Evolutionary conservation across 2,329 filamentous ascomycete species (phyloP).

Genomic region (Aspergillus udagawae): DNA sequence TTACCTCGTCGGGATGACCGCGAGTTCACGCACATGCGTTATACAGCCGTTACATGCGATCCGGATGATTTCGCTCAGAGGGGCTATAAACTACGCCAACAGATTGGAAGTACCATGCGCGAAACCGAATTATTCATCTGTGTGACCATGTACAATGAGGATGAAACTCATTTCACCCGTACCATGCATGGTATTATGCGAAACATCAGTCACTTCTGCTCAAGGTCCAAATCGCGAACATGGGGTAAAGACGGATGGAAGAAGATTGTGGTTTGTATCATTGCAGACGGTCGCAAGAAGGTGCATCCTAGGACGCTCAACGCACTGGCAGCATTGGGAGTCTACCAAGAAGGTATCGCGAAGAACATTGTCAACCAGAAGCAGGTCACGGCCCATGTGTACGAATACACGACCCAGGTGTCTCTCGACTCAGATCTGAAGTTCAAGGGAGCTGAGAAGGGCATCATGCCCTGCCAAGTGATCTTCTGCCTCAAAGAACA

Average conservation of each 20-base stretch:
- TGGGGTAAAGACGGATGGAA: slow-evolving; percentile 98
- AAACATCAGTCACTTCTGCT: slow-evolving; percentile 96
- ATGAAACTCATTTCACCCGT: slow-evolving; percentile 91
- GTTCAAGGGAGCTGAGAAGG: slow-evolving; percentile 98
- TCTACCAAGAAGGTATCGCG: slow-evolving; percentile 96
- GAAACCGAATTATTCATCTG: slow-evolving; percentile 97
- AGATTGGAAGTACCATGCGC: slow-evolving; percentile 74
- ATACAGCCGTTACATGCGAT: slow-evolving; percentile 97
- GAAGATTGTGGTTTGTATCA: slow-evolving; percentile 97
- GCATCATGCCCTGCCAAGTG: slow-evolving; percentile 95
- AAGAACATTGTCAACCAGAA: slow-evolving; percentile 98
- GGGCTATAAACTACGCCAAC: slow-evolving; percentile 90
- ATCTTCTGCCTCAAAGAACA: slow-evolving; percentile 98
- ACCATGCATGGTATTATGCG: slow-evolving; percentile 99
- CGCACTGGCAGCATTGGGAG: slow-evolving; percentile 90
- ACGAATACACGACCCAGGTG: slow-evolving; percentile 98
- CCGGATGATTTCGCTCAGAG: slow-evolving; percentile 86
- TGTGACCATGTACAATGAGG: slow-evolving; percentile 98
- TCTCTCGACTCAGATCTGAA: slow-evolving; percentile 93
- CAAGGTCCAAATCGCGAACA: slow-evolving; percentile 81
- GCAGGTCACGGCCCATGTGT: slow-evolving; percentile 93
- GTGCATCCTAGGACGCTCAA: slow-evolving; percentile 92
- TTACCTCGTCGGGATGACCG: slow-evolving; percentile 86
- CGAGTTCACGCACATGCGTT: slow-evolving; percentile 98
- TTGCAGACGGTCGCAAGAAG: slow-evolving; percentile 88